Evolutionary conservation across 2,329 filamentous ascomycete species (phyloP).

Genomic region (Diaporthe ampelina): DNA sequence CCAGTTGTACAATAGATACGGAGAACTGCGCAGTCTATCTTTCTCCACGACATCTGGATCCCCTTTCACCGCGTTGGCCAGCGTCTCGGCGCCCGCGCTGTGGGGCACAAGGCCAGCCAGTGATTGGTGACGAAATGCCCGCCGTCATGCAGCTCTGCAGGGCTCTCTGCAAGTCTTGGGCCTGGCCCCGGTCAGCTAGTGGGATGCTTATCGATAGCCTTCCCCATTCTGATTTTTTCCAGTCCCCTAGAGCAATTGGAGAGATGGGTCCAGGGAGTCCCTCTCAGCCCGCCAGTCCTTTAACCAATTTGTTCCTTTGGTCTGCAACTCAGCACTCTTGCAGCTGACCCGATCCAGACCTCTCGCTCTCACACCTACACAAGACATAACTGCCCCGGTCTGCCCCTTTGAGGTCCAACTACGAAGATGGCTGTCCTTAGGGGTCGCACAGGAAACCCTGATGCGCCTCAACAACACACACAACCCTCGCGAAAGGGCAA

Average conservation of each 20-base stretch:
- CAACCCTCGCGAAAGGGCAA: slow-evolving; percentile 97
- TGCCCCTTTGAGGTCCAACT: background rate
- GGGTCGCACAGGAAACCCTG: slow-evolving; percentile 58
- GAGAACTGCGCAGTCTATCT: slow-evolving; percentile 28
- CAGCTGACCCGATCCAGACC: background rate
- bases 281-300: background rate
- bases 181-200: slow-evolving; percentile 11
- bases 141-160: slow-evolving; percentile 17
- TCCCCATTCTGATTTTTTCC: slow-evolving; percentile 38
- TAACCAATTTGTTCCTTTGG: slow-evolving; percentile 6
- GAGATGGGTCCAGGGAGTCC: slow-evolving; percentile 13
- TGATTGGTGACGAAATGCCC: slow-evolving; percentile 37
- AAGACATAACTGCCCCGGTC: background rate
- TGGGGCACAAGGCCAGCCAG: background rate
- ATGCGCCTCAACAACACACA: slow-evolving; percentile 83
- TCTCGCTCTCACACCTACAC: background rate
- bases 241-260: background rate
- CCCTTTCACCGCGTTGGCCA: slow-evolving; percentile 38
- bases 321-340: background rate
- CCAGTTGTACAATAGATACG: slow-evolving; percentile 33
- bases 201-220: slow-evolving; percentile 37
- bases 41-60: slow-evolving; percentile 36
- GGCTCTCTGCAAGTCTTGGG: slow-evolving; percentile 28
- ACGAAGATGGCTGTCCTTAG: slow-evolving; percentile 67
- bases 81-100: slow-evolving; percentile 35